These are phyloP conservation scores for Paecilomyces sp. DNA, from an alignment of 2,329 filamentous ascomycete species.

Conservation along the genomic window DNA sequence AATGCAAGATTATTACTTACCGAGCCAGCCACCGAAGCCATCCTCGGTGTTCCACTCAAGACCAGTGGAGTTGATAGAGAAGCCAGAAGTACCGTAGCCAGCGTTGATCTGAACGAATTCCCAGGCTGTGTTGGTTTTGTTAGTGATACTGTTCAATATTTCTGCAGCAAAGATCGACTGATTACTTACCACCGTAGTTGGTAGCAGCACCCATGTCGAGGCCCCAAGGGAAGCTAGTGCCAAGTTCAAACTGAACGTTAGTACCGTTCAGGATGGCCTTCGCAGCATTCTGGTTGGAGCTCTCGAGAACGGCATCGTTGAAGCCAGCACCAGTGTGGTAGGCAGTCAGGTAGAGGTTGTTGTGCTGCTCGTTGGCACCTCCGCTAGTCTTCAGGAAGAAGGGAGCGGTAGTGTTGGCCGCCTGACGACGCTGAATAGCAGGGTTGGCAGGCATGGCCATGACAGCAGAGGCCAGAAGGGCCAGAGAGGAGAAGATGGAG, in stretches of 20 bases:
- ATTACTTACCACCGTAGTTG: conserved; percentile 28
- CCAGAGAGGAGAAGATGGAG: conserved; percentile 10
- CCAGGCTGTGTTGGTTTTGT: conserved; percentile 21
- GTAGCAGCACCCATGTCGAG: conserved; percentile 16
- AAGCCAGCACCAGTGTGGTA: conserved; percentile 37
- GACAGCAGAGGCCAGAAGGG: conserved; percentile 19
- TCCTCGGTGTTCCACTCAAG: conserved; percentile 18
- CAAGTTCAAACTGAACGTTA: conserved; percentile 20
- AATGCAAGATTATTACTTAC: conserved; percentile 17
- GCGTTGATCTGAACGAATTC: conserved; percentile 26
- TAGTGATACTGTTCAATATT: neutral
- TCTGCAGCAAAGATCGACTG: neutral
- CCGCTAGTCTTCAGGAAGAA: conserved; percentile 29
- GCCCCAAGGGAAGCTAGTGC: conserved; percentile 24
- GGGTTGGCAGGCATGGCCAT: conserved; percentile 11
- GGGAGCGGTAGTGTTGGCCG: conserved; percentile 10
- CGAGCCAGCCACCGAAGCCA: conserved; percentile 33
- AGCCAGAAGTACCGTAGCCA: conserved; percentile 21
- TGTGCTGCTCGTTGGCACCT: conserved; percentile 18
- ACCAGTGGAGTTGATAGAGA: conserved; percentile 19
- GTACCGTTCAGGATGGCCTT: conserved; percentile 27
- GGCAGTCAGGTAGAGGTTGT: conserved; percentile 28
- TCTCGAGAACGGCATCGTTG: conserved; percentile 28
- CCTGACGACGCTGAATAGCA: conserved; percentile 9
- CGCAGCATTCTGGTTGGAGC: conserved; percentile 14